Base-by-base conservation (phyloP, 192 early-diverging fungal species). In the Piromyces sp. region DNA sequence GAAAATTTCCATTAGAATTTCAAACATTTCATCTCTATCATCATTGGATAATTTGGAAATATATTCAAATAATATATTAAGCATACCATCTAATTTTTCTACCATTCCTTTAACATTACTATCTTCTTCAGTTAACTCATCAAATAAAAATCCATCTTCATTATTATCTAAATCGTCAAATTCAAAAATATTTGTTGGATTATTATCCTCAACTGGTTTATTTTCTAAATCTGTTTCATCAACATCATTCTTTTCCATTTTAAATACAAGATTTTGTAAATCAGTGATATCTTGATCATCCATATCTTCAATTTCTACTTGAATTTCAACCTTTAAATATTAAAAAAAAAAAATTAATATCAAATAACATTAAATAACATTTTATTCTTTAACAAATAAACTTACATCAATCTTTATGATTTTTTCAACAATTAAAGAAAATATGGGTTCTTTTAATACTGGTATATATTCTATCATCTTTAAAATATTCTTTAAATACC, bases 351-450 rank as follows among this genome's bases (percentile, higher is more conserved):
- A 22, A 36, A 7, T 36, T 36, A 36, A 36, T 36, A 36, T 36
- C 12, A 7, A 36, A 36, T 36, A 36, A 7, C n/a, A n/a, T n/a
- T n/a, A n/a, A n/a, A n/a, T n/a, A n/a, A n/a, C n/a, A n/a, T n/a
- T n/a, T n/a, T n/a, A n/a, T n/a, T n/a, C n/a, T n/a, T n/a, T n/a
- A n/a, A n/a, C n/a, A 78, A 12, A 81, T 28, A 31, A 22, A 81
- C 88, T 84, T 89, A 94, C 96, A 84, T 99, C 97, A 68, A 99
- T 92, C 81, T 96, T 92, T 13, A 97, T 89, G 12, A 95, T 87
- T n/a, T 91, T 87, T 58, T 97, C 95, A 30, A 99, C 85, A 3
- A 94, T 87, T 28, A 97, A 86, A 29, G 87, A 85, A 30, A 97
- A 87, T 29, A 97, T 84, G 80, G 94, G 90, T 78, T 88, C 86